Evolutionary conservation across 2,329 filamentous ascomycete species (phyloP).

Genomic region (Aspergillus puulaauensis): DNA sequence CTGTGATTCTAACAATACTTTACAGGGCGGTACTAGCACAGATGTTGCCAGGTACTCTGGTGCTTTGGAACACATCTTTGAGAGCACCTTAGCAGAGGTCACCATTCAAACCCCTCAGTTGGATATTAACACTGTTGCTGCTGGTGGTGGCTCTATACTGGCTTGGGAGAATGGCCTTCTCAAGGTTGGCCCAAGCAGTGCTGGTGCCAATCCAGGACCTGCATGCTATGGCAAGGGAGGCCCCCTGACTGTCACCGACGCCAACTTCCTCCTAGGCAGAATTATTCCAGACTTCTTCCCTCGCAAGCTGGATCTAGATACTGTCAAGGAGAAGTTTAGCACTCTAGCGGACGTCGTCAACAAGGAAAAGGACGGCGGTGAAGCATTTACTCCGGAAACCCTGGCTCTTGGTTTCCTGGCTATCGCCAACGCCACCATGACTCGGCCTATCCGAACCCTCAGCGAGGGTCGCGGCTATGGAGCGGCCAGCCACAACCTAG

Average conservation of each 20-base stretch:
- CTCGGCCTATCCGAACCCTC: slow-evolving; percentile 78
- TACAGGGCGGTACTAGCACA: slow-evolving; percentile 78
- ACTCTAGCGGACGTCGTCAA: slow-evolving; percentile 61
- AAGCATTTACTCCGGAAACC: slow-evolving; percentile 10
- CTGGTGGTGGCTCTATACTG: slow-evolving; percentile 68
- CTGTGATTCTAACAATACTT: background rate
- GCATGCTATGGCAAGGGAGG: slow-evolving; percentile 94
- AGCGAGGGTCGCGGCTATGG: slow-evolving; percentile 93
- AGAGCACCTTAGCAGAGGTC: slow-evolving; percentile 90
- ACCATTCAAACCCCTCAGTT: slow-evolving; percentile 90
- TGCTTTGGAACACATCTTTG: slow-evolving; percentile 91
- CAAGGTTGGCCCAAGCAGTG: slow-evolving; percentile 87
- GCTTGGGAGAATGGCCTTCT: slow-evolving; percentile 91
- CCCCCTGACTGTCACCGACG: slow-evolving; percentile 86
- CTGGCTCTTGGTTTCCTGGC: slow-evolving; percentile 43
- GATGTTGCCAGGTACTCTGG: slow-evolving; percentile 86
- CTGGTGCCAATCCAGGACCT: slow-evolving; percentile 85
- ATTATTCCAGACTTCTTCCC: slow-evolving; percentile 91
- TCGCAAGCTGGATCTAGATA: slow-evolving; percentile 72
- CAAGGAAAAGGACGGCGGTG: slow-evolving; percentile 50
- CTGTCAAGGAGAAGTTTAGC: slow-evolving; percentile 69
- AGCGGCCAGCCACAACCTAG: slow-evolving; percentile 83
- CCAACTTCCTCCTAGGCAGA: slow-evolving; percentile 83
- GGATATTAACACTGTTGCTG: slow-evolving; percentile 93
- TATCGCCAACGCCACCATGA: slow-evolving; percentile 45